Base-by-base conservation (phyloP, 768 basidiomycete species). In the Stropharia rugosoannulata region DNA sequence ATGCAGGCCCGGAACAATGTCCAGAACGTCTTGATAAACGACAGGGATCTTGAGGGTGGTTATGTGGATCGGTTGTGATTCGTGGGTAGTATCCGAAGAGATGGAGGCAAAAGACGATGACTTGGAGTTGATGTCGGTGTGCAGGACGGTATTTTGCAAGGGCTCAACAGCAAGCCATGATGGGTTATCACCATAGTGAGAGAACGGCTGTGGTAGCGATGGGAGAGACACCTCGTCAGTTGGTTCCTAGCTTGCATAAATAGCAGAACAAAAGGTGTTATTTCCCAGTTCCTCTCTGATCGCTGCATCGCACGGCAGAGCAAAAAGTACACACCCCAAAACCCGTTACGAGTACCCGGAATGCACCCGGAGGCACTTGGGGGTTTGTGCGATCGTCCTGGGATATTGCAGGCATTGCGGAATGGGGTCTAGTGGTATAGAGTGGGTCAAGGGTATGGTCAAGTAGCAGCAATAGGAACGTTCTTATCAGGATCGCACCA, bases 121-220 rank as follows among this genome's bases (percentile, higher is more conserved):
- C 18, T 59, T 48, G 49, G 56, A 56, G 51, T 27, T 19, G 45
- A 46, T 48, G 40, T 55, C 37, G 47, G 46, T 53, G 62, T 42
- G 13, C 49, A 87, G 69, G 55, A 81, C 61, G 40, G 74, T 70
- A 65, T 88, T 81, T 62, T 87, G 83, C 18, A 90, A 73, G 9
- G 82, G 76, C 57, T 80, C 72, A 10, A 85, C 86, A 35, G 87
- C 86, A 6, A 85, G 74, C 87, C 88, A 89, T 18, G 87, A 89
- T 2, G 88, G 87, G 62, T 89, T 89, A 53, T 76, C 75, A 49
- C 72, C 63, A 61, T 80, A 80, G 16, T 80, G 78, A 49, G 75
- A 68, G 66, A 84, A 85, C 25, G 86, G 84, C 82, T 85, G 49
- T 42, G 47, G 53, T 32, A 36, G 54, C 11, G 29, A 57, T 22